Evolutionary conservation across 345 rosid genomes (phyloP).

Genomic region (Gossypioides kirkii): DNA sequence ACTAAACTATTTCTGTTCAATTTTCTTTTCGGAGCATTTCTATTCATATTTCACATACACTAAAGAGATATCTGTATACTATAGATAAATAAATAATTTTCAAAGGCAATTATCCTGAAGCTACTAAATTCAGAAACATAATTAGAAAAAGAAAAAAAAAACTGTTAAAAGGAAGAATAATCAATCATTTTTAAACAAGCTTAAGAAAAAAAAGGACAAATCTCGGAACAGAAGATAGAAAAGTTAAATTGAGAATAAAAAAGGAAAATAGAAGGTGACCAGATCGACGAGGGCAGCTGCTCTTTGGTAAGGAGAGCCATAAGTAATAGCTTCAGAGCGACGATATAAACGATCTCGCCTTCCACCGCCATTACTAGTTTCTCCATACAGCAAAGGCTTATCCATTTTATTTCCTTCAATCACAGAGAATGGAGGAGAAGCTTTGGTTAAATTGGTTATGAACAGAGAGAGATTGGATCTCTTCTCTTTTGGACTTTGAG

Average conservation of each 20-base stretch:
- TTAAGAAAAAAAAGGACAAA: not conserved
- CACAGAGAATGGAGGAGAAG: not conserved
- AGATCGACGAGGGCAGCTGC: slow-evolving; percentile 99
- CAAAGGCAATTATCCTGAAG: not conserved
- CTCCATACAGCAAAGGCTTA: slow-evolving; percentile 47
- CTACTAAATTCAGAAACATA: slow-evolving; percentile 3
- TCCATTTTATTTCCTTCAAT: slow-evolving; percentile 28
- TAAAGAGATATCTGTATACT: not conserved
- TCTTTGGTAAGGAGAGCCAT: slow-evolving; percentile 70
- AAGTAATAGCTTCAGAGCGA: slow-evolving; percentile 70
- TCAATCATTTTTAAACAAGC: not conserved
- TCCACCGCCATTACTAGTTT: slow-evolving; percentile 28
- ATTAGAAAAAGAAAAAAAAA: not conserved
- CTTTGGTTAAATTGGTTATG: not conserved
- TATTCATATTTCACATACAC: not conserved
- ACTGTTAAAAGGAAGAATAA: not conserved
- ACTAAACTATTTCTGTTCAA: not conserved
- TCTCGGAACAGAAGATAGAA: not conserved
- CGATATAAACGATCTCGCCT: slow-evolving; percentile 35
- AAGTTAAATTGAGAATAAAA: not conserved
- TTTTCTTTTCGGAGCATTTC: not conserved
- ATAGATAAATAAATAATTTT: not conserved
- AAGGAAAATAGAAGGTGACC: slow-evolving; percentile 27
- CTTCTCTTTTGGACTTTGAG: not conserved
- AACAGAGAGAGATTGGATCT: not conserved